Evolutionary conservation across 164 flowering plant genomes (phyloP).

Genomic region (Taxillus chinensis): DNA sequence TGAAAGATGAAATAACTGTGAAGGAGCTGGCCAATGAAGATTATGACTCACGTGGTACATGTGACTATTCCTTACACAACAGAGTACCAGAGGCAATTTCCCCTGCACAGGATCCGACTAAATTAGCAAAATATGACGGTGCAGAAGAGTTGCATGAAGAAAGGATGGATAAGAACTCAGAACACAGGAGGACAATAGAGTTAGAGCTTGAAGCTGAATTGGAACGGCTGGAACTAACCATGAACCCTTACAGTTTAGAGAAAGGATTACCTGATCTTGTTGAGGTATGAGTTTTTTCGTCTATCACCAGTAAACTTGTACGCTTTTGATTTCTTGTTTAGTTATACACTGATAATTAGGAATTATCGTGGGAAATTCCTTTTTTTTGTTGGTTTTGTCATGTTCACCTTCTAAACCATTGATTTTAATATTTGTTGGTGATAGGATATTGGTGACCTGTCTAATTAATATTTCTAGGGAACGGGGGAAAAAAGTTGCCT

Average conservation of each 20-base stretch:
- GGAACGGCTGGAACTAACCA: conserved; percentile 67
- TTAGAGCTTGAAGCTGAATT: conserved; percentile 97
- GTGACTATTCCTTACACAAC: conserved; percentile 11
- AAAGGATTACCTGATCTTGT: conserved; percentile 28
- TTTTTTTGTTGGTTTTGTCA: too few relatives aligned
- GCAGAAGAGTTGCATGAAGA: conserved; percentile 16
- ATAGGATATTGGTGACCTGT: too few relatives aligned
- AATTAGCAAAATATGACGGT: conserved; percentile 8
- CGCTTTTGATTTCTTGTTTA: neutral
- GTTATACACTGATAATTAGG: neutral
- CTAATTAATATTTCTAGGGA: too few relatives aligned
- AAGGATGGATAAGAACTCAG: conserved; percentile 24
- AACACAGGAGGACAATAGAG: conserved; percentile 58
- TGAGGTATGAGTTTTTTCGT: conserved; percentile 36
- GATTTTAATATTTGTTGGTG: too few relatives aligned
- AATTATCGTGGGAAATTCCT: too few relatives aligned
- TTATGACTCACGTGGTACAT: conserved; percentile 25
- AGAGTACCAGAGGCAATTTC: conserved; percentile 13
- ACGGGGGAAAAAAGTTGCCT: too few relatives aligned
- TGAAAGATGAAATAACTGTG: conserved; percentile 74
- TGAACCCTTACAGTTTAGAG: conserved; percentile 33
- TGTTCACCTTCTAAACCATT: too few relatives aligned
- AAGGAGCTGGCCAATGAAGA: conserved; percentile 56
- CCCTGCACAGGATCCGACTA: conserved; percentile 15
- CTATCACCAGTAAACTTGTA: neutral